Conservation (phyloP, 768 basidiomycete species). For the Termitomyces sp. region DNA sequence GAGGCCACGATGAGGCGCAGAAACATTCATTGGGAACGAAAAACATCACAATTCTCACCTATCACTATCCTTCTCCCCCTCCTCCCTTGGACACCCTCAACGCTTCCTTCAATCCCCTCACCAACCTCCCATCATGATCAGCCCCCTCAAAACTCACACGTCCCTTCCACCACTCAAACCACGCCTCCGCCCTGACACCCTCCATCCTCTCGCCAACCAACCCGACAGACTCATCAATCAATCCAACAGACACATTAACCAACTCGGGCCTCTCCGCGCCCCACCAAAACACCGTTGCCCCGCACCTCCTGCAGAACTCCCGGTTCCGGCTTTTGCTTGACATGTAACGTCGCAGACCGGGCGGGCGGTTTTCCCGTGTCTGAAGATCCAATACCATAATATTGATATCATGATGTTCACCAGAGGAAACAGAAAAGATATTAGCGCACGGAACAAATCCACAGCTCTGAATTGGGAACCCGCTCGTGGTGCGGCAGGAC, state of each 20-base stretch:
- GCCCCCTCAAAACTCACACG: constrained; percentile 18
- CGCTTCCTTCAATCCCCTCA: constrained; percentile 11
- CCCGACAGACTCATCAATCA: constrained; percentile 22
- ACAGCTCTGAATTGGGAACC: constrained; percentile 24
- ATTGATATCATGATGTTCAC: background rate
- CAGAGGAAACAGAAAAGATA: constrained; percentile 12
- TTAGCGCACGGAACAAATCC: constrained; percentile 18
- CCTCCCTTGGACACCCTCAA: background rate
- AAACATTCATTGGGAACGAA: too few species aligned
- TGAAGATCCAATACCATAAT: constrained; percentile 13
- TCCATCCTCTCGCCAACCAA: constrained; percentile 14
- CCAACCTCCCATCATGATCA: constrained; percentile 10
- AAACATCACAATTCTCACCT: too few species aligned
- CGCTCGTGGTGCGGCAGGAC: constrained; percentile 20
- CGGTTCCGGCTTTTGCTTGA: constrained; percentile 20
- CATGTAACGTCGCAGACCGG: constrained; percentile 20
- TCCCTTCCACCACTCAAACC: constrained; percentile 18
- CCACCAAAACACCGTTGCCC: constrained; percentile 29
- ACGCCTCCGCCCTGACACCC: constrained; percentile 16
- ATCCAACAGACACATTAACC: constrained; percentile 20
- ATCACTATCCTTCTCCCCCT: background rate
- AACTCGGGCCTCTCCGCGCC: constrained; percentile 18
- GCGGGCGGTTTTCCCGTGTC: constrained; percentile 12
- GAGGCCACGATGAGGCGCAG: too few species aligned
- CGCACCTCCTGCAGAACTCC: constrained; percentile 27